Evolutionary conservation across 768 basidiomycete species (phyloP).

Genomic region (Leccinellum luteum): DNA sequence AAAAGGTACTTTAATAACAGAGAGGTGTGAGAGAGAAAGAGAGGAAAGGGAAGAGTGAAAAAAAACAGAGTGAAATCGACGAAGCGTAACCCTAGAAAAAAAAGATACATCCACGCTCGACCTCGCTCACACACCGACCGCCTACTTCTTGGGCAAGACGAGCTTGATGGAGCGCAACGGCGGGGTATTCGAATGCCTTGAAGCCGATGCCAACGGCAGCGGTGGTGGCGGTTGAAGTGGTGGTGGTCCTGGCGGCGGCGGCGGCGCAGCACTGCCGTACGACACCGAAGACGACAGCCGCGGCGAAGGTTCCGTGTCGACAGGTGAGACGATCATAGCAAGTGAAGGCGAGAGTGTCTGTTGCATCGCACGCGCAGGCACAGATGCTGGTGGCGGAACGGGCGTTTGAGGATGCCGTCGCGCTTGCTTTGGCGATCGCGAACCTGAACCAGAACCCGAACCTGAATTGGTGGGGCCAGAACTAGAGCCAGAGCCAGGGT

Average conservation of each 20-base stretch:
- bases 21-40: neutral
- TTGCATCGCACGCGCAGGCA: slow-evolving; percentile 32
- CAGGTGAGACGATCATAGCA: slow-evolving; percentile 35
- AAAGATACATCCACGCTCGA: neutral
- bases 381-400: slow-evolving; percentile 24
- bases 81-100: neutral
- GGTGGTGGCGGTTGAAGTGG: slow-evolving; percentile 11
- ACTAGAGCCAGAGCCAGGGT: slow-evolving; percentile 11
- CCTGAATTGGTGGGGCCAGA: neutral
- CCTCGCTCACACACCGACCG: neutral
- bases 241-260: slow-evolving; percentile 11
- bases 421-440: slow-evolving; percentile 34
- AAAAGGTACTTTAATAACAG: neutral
- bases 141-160: slow-evolving; percentile 31
- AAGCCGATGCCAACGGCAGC: neutral
- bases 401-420: slow-evolving; percentile 35
- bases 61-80: neutral
- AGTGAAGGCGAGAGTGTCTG: slow-evolving; percentile 34
- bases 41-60: neutral
- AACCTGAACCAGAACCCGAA: slow-evolving; percentile 22
- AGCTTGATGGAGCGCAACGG: slow-evolving; percentile 31
- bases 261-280: slow-evolving; percentile 13
- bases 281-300: slow-evolving; percentile 29
- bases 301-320: slow-evolving; percentile 33
- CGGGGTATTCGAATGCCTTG: slow-evolving; percentile 26